Percentiles rank a stretch among this genome's conserved stretches.
Conservation (phyloP, 805 yeast species). For the Vanderwaltozyma polyspora region DNA sequence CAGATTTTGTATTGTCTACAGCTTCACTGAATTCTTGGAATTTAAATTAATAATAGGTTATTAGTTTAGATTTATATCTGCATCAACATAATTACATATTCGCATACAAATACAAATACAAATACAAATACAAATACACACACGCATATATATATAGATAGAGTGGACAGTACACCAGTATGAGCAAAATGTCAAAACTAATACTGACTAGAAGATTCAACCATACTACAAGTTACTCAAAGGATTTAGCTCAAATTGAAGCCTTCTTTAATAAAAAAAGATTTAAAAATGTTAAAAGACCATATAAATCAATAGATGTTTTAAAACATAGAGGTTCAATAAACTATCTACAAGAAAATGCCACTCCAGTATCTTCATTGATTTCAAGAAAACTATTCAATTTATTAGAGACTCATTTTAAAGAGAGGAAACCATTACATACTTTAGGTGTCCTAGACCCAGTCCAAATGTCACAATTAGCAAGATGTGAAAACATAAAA, state of each 20-base stretch:
- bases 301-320: constrained; percentile 42
- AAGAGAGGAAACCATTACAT: constrained; percentile 37
- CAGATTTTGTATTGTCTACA: too few relatives aligned
- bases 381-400: constrained; percentile 45
- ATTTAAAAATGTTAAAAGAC: constrained; percentile 36
- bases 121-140: too few relatives aligned
- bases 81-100: too few relatives aligned
- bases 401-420: constrained; percentile 31
- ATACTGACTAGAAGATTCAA: neutral
- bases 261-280: constrained; percentile 43
- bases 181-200: too few relatives aligned
- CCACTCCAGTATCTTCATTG: constrained; percentile 29
- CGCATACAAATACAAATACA: too few relatives aligned
- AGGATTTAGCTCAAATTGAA: constrained; percentile 29
- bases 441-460: constrained; percentile 56
- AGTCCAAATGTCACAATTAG: constrained; percentile 47
- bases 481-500: constrained; percentile 36
- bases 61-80: too few relatives aligned
- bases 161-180: too few relatives aligned
- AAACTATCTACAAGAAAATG: constrained; percentile 22
- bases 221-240: too few relatives aligned
- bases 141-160: too few relatives aligned
- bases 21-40: too few relatives aligned
- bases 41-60: too few relatives aligned
- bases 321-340: constrained; percentile 41